A percentile compares a stretch with the other conserved stretches of the same genome.
Evolutionary conservation across 2,329 filamentous ascomycete genomes (phyloP).

Genomic region (Cercospora sp.): DNA sequence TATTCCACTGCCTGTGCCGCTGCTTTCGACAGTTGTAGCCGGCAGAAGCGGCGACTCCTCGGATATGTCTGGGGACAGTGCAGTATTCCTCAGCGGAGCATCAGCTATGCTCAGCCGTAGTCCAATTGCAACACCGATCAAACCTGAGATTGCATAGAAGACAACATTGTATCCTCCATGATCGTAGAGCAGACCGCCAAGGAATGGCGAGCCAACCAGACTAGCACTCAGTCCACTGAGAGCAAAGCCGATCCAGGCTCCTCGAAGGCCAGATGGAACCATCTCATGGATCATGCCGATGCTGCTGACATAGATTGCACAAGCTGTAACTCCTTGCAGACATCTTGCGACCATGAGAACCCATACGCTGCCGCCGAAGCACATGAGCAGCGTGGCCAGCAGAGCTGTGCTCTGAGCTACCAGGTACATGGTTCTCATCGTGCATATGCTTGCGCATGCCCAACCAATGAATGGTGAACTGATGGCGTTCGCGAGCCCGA

Average conservation of each 20-base stretch:
- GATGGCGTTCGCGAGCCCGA: neutral
- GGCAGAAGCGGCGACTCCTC: neutral
- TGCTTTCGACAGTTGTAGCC: neutral
- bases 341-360: neutral
- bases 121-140: neutral
- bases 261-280: neutral
- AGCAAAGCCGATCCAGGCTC: neutral
- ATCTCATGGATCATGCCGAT: constrained; percentile 3
- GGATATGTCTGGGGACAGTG: neutral
- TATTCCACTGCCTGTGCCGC: neutral
- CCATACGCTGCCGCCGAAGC: neutral
- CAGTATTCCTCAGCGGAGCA: neutral
- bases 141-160: neutral
- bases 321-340: neutral
- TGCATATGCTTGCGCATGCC: neutral
- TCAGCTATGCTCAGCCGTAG: neutral
- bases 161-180: neutral
- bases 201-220: neutral
- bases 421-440: neutral
- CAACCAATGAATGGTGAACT: neutral
- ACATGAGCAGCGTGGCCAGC: neutral
- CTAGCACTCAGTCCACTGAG: neutral
- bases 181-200: neutral
- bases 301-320: neutral
- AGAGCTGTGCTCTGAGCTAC: neutral